Evolutionary conservation across 305 asterid species (phyloP), one percentile per base, ranked within the genome.

Genomic region (Fraxinus sp.): DNA sequence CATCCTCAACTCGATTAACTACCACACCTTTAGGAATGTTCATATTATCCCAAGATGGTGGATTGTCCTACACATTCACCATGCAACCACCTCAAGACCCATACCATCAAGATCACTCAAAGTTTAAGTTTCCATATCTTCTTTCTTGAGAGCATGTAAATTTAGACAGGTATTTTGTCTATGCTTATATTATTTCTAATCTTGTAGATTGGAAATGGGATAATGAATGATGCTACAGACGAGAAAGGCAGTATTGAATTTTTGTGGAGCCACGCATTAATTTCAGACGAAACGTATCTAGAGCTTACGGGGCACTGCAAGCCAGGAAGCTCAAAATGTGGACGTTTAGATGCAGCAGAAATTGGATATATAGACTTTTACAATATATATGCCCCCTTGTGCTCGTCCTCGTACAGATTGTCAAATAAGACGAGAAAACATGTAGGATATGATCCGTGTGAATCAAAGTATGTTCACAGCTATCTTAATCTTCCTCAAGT

Each of bases 201-300:
- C 30, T 74, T 83, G 79, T 85, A 89, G 90, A 86, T 89, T 41
- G 92, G 92, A 28, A 89, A 89, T 83, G 92, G 90, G 71, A 77
- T 87, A 75, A 82, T 89, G 88, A 86, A 89, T 70, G 85, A 72
- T 1, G 90, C 24, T 0, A 87, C 88, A 35, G 92, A 89, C 24
- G 13, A 1, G 3, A 82, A 37, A 62, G 92, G 92, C 52, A 33
- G 30, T 0, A 64, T 52, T 0, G 92, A 89, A 64, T 87, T 73
- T 37, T 43, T 86, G 0, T 89, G 90, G 90, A 87, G 88, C 83
- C 92, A 89, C 41, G 92, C 92, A 2, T 68, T 89, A 2, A 89
- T 89, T 20, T 89, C 90, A 1, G 91, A 89, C 16, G 89, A 87
- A 77, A 85, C 84, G 3, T 76, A 89, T 79, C 78, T 36, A 33